Conservation (phyloP, 495 filamentous ascomycete genomes). For the Lindgomyces ingoldianus region DNA sequence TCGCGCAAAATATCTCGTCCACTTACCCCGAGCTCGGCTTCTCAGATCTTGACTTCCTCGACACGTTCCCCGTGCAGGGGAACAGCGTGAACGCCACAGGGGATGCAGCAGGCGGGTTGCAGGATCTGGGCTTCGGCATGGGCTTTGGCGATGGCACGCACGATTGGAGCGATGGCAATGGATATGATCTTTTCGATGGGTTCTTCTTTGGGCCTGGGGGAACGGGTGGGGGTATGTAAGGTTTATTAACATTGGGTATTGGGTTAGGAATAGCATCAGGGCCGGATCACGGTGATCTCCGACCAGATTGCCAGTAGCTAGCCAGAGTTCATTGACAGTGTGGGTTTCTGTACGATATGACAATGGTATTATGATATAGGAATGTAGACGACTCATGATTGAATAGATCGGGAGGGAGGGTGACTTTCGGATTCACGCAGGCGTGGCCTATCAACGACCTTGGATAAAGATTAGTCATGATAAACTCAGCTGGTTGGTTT, state of each 20-base stretch:
- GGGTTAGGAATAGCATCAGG: too few relatives aligned
- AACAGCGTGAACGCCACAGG: neutral
- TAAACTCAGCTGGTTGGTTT: too few relatives aligned
- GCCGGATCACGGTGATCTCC: neutral
- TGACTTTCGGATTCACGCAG: too few relatives aligned
- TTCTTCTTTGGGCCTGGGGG: conserved; percentile 74
- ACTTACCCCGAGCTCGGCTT: conserved; percentile 44
- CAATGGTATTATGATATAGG: neutral
- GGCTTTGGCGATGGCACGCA: conserved; percentile 72
- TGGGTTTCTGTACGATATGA: neutral
- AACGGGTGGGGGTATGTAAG: neutral
- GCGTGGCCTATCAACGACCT: too few relatives aligned
- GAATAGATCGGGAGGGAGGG: too few relatives aligned
- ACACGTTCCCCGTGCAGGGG: conserved; percentile 37
- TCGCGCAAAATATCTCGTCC: conserved; percentile 24
- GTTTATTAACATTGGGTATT: too few relatives aligned
- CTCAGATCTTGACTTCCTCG: conserved; percentile 42
- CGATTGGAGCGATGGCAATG: conserved; percentile 76
- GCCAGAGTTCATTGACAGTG: neutral
- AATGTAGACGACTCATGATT: too few relatives aligned
- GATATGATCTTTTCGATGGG: conserved; percentile 84
- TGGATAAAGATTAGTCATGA: too few relatives aligned
- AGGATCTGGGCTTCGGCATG: conserved; percentile 69
- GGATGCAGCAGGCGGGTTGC: conserved; percentile 31
- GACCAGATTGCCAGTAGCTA: too few relatives aligned